Evolutionary conservation across 345 rosid genomes (phyloP).

Genomic region (Fremontodendron californicum): DNA sequence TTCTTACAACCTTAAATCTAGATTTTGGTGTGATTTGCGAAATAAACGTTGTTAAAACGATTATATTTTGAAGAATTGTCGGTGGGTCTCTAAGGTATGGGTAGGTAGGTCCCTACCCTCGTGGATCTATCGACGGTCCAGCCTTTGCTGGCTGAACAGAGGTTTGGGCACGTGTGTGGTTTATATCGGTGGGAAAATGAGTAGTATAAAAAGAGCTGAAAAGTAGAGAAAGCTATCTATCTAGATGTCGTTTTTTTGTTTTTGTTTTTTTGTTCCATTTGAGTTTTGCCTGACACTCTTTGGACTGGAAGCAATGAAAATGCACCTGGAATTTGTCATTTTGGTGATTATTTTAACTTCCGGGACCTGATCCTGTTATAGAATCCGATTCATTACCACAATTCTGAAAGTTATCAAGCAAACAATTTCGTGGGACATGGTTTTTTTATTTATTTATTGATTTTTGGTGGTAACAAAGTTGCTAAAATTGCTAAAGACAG

Average conservation of each 20-base stretch:
- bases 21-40: neutral
- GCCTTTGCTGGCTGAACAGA: constrained; percentile 11
- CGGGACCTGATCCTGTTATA: neutral
- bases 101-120: constrained; percentile 16
- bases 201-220: neutral
- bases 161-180: constrained; percentile 21
- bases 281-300: neutral
- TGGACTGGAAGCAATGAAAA: neutral
- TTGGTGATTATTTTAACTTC: neutral
- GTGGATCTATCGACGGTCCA: constrained; percentile 11
- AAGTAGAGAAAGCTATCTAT: neutral
- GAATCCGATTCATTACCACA: neutral
- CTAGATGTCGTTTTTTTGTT: constrained; percentile 3
- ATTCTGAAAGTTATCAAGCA: neutral
- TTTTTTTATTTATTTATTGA: neutral
- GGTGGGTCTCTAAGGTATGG: constrained; percentile 45
- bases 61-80: constrained; percentile 40
- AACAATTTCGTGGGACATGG: neutral
- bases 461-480: neutral
- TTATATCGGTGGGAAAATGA: neutral
- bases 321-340: neutral
- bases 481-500: neutral
- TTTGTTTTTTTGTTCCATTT: neutral
- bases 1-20: neutral
- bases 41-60: neutral